Evolutionary conservation across 2,329 filamentous ascomycete species (phyloP), one percentile per base, ranked within the genome.

Genomic region (Exophiala bonariae): DNA sequence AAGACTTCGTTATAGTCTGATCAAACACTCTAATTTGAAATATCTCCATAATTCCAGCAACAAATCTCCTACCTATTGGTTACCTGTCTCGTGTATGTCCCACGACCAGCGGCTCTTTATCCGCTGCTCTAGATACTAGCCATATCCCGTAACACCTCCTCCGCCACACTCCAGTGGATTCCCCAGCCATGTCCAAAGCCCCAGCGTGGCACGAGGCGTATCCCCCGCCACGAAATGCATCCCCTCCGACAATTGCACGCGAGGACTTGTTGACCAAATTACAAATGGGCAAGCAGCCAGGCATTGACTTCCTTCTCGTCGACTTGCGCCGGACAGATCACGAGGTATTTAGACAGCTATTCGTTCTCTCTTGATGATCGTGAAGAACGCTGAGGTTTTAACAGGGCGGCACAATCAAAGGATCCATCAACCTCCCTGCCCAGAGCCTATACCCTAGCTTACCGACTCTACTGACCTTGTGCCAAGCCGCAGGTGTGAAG

Each of bases 321-420:
- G 75, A 78, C 54, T 56, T 78, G 28, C 71, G 75, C 30, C 62
- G 72, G 9, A 65, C 54, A 2, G 73, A 78, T 54, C 66, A 68
- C 50, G 70, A 74, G 66, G 73, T 76, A 61, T 17, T 52, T 28
- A 14, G 26, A 22, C 20, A 18, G 17, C 6, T 2, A 45, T 44
- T 28, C 3, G 16, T 28, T 22, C 22, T 30, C 16, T 16, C 19
- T 18, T 19, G 19, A 10, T 34, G 22, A 43, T 19, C 4, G 13
- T 26, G 14, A 31, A 41, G 36, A 41, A 28, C 5, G 36, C 14
- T 46, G 28, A 46, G 17, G 36, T n/a, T 26, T 20, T 10, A 18
- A 26, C 49, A 79, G 78, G 83, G 83, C 16, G 82, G 81, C 26
- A 83, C 81, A 0, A 77, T 86, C 46, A 66, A 67, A n/a, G 76